These are phyloP conservation scores for Dictyostelium firmibasis DNA, from an alignment of 78 protist species.

Conservation along the genomic window DNA sequence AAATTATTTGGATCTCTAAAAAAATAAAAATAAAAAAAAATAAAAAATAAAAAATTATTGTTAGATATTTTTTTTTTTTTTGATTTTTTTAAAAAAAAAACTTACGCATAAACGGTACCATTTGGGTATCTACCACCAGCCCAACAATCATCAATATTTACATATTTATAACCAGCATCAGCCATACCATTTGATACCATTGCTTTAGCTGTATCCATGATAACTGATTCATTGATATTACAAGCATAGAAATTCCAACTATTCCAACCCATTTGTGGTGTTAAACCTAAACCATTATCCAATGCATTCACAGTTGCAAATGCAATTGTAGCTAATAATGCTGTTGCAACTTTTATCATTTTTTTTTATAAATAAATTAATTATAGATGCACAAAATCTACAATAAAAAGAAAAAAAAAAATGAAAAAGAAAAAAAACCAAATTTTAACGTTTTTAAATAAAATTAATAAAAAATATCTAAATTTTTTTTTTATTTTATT, in stretches of 20 bases:
- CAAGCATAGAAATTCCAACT: slow-evolving; percentile 12
- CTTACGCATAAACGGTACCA: slow-evolving; percentile 15
- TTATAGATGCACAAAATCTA: too few species aligned
- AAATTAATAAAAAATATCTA: not conserved
- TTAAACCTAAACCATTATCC: slow-evolving; percentile 78
- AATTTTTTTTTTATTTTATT: not conserved
- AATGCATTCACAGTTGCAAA: not conserved
- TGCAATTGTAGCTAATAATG: not conserved
- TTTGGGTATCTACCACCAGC: slow-evolving; percentile 19
- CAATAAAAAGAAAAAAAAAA: not conserved
- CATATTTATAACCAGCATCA: slow-evolving; percentile 86
- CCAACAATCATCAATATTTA: slow-evolving; percentile 83
- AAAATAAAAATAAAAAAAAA: not conserved
- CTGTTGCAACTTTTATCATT: not conserved
- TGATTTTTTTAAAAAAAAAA: not conserved
- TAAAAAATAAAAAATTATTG: not conserved
- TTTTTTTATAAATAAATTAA: too few species aligned
- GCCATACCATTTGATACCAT: slow-evolving; percentile 82
- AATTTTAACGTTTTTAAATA: not conserved
- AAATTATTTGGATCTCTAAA: slow-evolving; percentile 86
- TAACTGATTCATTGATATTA: slow-evolving; percentile 76
- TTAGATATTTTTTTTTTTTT: not conserved
- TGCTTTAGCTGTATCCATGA: slow-evolving; percentile 70
- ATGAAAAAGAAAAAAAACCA: not conserved
- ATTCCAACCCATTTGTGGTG: slow-evolving; percentile 87